Base-by-base conservation (phyloP, 2,329 filamentous ascomycete genomes). In the Colletotrichum siamense region DNA sequence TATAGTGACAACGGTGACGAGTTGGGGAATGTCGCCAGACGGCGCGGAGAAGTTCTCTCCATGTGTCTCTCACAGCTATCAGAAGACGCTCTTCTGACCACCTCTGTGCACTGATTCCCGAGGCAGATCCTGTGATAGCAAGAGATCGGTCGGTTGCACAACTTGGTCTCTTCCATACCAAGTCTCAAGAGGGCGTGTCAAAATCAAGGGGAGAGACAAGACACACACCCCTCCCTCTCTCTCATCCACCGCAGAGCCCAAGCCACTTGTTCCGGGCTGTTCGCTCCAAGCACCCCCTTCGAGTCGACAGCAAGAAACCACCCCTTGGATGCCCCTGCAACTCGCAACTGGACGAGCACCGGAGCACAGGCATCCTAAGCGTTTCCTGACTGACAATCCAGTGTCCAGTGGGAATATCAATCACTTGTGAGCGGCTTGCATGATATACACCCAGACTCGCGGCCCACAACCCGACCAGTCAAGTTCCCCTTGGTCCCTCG, bases 361-460 rank as follows among this genome's bases (percentile, higher is more conserved):
- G 22, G 55, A 77, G 75, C 75, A 75, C 71, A 67, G 72, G 75
- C 75, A 75, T 75, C 67, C 52, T 71, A 55, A 71, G 75, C 75
- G 75, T 77, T 77, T 77, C 66, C 34, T 75, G 62, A 49, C 65
- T 65, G 75, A 67, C 59, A 75, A 67, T 70, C 67, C 62, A 69
- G 22, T 52, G 36, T 55, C 39, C 64, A 74, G 64, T 69, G 63
- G 36, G 71, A 75, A 71, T 66, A 77, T 71, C 72, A 75, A 75
- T 77, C 66, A 75, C 71, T 70, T 59, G 44, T 65, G 63, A 61
- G 76, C 76, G 79, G 16, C 76, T 79, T 77, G 78, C 78, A 79
- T 78, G 77, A 77, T 76, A 78, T 77, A 78, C 77, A 62, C 62
- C 65, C 69, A 76, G 76, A 65, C 76, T 71, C 71, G 71, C 72